Percentiles rank a stretch among this genome's conserved stretches.
phyloP scores from a whole-genome alignment of 768 basidiomycete genomes.

The Rhodotorula diobovata region DNA sequence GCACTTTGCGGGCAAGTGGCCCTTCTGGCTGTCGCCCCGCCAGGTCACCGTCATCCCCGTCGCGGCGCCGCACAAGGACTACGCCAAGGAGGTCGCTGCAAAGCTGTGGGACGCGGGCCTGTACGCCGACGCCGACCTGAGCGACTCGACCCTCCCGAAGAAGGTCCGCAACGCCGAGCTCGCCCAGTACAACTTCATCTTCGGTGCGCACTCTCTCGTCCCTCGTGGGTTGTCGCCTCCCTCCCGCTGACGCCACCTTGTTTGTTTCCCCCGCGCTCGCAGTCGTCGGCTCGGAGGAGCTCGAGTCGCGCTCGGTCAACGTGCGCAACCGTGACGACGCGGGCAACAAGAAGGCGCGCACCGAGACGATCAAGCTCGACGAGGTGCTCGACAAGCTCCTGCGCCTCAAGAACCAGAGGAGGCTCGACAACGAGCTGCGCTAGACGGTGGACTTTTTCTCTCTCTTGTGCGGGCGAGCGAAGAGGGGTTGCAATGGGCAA shows the following conservation, averaged over 20 bases:
- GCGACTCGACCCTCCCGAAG: conserved; percentile 86
- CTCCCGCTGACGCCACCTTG: not conserved
- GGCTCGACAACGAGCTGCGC: conserved; percentile 43
- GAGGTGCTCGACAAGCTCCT: conserved; percentile 66
- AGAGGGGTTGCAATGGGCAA: not conserved
- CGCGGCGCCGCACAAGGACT: conserved; percentile 75
- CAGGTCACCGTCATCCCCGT: conserved; percentile 94
- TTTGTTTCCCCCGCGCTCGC: conserved; percentile 8
- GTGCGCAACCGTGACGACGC: conserved; percentile 92
- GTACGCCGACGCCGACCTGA: conserved; percentile 87
- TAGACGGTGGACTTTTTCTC: conserved; percentile 3
- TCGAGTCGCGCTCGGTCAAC: conserved; percentile 80
- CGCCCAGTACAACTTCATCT: conserved; percentile 95
- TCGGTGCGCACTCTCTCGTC: conserved; percentile 58
- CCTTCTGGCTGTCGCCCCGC: conserved; percentile 97
- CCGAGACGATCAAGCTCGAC: conserved; percentile 65
- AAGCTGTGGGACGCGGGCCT: conserved; percentile 66
- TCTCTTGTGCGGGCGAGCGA: too few species aligned
- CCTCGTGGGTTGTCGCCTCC: not conserved
- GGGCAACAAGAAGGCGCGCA: conserved; percentile 72
- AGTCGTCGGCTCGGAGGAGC: conserved; percentile 95
- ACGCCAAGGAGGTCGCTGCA: conserved; percentile 74
- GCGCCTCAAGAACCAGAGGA: conserved; percentile 61
- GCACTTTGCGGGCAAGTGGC: conserved; percentile 98
- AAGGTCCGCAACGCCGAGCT: conserved; percentile 97